phyloP scores from a whole-genome alignment of 805 yeast genomes.

The Lipomyces sp. region DNA sequence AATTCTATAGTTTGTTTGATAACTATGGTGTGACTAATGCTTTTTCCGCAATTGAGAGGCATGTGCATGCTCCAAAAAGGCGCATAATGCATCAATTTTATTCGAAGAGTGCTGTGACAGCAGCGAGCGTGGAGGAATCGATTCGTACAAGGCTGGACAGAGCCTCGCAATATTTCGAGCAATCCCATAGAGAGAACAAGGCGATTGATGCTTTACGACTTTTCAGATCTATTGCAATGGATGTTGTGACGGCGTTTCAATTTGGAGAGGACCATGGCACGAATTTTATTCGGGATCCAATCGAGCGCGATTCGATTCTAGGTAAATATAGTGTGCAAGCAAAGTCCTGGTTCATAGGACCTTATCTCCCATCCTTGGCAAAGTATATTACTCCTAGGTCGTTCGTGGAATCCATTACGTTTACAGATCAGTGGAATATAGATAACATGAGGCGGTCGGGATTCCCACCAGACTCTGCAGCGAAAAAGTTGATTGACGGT shows the following conservation, averaged over 20 bases:
- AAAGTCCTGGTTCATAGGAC: constrained; percentile 33
- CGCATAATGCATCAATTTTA: constrained; percentile 51
- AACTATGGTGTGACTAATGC: constrained; percentile 64
- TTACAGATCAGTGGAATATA: constrained; percentile 26
- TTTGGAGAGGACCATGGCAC: constrained; percentile 59
- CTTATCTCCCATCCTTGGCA: constrained; percentile 27
- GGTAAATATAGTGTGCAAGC: constrained; percentile 9
- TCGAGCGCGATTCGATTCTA: constrained; percentile 12
- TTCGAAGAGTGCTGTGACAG: constrained; percentile 52
- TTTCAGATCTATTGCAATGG: constrained; percentile 76
- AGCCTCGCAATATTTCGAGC: not conserved
- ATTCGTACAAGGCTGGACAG: constrained; percentile 46
- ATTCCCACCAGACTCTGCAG: constrained; percentile 26
- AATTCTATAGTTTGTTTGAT: constrained; percentile 63
- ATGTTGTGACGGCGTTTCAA: constrained; percentile 64
- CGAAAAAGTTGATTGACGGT: constrained; percentile 38
- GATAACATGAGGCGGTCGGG: constrained; percentile 6
- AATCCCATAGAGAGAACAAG: constrained; percentile 17
- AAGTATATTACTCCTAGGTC: constrained; percentile 6
- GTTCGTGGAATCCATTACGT: constrained; percentile 7
- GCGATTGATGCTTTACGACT: constrained; percentile 62
- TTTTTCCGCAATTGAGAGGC: constrained; percentile 59
- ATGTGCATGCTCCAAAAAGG: constrained; percentile 53
- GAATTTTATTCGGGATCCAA: constrained; percentile 48
- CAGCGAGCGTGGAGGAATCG: constrained; percentile 45